Conservation (phyloP, 2,329 filamentous ascomycete genomes). For the Fusarium armeniacum region DNA sequence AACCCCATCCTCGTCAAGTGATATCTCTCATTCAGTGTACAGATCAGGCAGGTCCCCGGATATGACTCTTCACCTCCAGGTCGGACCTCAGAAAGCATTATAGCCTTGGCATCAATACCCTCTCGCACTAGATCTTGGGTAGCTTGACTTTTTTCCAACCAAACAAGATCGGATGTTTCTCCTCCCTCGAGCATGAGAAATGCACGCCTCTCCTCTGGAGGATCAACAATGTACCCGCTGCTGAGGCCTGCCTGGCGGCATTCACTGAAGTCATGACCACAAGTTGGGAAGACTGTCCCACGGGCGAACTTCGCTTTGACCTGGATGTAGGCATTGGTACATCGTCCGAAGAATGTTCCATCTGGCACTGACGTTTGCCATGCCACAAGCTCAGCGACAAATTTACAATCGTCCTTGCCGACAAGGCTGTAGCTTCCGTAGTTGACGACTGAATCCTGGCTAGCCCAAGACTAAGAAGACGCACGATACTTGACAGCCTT, state of each 20-base stretch:
- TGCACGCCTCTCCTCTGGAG: not conserved
- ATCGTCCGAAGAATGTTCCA: constrained; percentile 3
- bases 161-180: constrained; percentile 10
- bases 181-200: not conserved
- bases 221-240: not conserved
- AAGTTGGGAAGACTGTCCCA: constrained; percentile 8
- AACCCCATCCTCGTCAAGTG: constrained; percentile 7
- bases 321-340: constrained; percentile 2
- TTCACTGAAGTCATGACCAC: constrained; percentile 3
- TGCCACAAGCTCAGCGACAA: not conserved
- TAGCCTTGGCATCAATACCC: not conserved
- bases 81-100: constrained; percentile 1
- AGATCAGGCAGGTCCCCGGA: constrained; percentile 10
- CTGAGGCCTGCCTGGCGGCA: rapidly evolving
- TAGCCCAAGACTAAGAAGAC: constrained; percentile 21
- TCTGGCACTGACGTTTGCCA: not conserved
- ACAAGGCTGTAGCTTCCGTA: not conserved
- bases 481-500: constrained; percentile 9
- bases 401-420: rapidly evolving
- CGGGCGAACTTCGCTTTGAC: constrained; percentile 1
- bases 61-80: not conserved
- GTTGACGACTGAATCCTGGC: constrained; percentile 5
- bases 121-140: not conserved
- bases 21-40: constrained; percentile 14
- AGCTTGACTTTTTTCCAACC: not conserved